Base-by-base conservation (phyloP, 208 protist species). In the Acanthamoeba sp. region DNA sequence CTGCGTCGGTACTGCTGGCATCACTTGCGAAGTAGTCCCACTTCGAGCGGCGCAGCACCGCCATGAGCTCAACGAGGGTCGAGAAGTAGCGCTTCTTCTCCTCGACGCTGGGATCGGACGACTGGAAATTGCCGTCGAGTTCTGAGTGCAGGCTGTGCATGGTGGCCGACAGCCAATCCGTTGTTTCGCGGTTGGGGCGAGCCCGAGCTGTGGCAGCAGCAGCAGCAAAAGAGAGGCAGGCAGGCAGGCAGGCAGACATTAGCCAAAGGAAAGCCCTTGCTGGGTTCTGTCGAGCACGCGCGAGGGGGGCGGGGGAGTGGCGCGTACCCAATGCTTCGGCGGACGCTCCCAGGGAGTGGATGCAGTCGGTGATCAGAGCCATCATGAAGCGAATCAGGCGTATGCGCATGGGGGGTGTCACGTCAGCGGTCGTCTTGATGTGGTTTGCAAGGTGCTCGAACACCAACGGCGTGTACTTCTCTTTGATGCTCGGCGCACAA, bases 401-500 rank as follows among this genome's bases (percentile, higher is more conserved):
- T 2, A 73, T 29, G 42, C 55, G 48, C 52, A 71, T 66, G n/a
- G 55, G 20, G 14, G 4, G 29, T 1, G 85, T 45, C 2, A 7
- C 52, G 5, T 66, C 34, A 22, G 18, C 52, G 52, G 14, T 6
- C 20, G 20, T 22, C n/a, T 71, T 27, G 6, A 91, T 6, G 85
- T 73, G 24, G 55, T 27, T 45, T 4, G 32, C 24, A 18, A 91
- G 24, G 12, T 45, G 36, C 27, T 91, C 85, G 62, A 91, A 91
- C 40, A 91, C 12, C 85, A 45, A 3, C 7, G 85, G 22, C 34
- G 85, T 91, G 85, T 76, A 91, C 38, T 64, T 29, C 85, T 91
- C 85, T 55, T 91, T 91, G n/a, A 91, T 55, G 22, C 24, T 71
- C 0, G 85, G 24, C 6, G 16, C 40, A 55, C 85, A 91, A 12